Conservation (phyloP, 139 green algal genomes). For the Coelastrella sp. region DNA sequence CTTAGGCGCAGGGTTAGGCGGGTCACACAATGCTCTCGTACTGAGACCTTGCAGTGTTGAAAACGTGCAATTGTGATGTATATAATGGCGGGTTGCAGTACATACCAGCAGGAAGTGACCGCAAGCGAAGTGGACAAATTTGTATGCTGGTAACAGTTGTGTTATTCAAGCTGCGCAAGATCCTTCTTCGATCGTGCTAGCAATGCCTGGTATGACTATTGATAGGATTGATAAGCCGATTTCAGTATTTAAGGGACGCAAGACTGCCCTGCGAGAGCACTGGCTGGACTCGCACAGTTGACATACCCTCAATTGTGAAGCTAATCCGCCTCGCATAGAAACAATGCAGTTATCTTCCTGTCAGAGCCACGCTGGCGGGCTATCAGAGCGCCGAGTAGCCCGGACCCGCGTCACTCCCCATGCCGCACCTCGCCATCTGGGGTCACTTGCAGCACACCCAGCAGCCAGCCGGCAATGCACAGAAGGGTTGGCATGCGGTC, state of each 20-base stretch:
- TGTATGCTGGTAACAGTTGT: too few species aligned
- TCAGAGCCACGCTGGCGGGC: background rate
- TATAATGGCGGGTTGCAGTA: background rate
- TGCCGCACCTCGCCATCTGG: background rate
- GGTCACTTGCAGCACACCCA: background rate
- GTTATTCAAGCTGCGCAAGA: too few species aligned
- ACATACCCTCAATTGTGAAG: background rate
- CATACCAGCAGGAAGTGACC: background rate
- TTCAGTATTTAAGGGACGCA: too few species aligned
- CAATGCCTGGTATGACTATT: too few species aligned
- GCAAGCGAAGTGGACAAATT: too few species aligned
- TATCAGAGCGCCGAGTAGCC: background rate
- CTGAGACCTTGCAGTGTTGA: background rate
- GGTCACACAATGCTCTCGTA: too few species aligned
- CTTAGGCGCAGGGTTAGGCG: too few species aligned
- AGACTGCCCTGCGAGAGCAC: too few species aligned
- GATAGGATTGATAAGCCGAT: too few species aligned
- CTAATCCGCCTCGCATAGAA: too few species aligned
- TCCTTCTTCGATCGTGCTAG: too few species aligned
- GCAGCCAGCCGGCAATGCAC: background rate
- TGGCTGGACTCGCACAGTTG: too few species aligned
- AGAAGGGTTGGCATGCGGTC: background rate
- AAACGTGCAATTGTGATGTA: background rate
- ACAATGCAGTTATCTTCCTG: background rate
- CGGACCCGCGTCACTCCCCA: background rate